phyloP scores from a whole-genome alignment of 371 early-diverging fungal species.

The Mortierella sp. region DNA sequence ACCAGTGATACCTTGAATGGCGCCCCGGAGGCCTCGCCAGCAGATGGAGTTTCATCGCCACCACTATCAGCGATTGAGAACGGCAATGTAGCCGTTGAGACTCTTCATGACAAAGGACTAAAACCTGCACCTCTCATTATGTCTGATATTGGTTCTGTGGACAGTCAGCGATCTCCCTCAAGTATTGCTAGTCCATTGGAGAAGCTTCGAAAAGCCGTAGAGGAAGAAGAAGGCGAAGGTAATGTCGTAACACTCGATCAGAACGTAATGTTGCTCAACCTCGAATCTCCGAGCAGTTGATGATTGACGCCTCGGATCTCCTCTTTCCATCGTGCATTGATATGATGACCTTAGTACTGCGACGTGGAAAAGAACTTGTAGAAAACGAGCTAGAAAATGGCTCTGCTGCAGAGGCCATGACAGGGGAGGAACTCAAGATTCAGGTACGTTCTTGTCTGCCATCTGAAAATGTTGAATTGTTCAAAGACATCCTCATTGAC shows the following conservation, averaged over 20 bases:
- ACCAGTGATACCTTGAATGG: constrained; percentile 40
- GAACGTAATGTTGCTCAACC: too few relatives aligned
- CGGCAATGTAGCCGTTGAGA: too few relatives aligned
- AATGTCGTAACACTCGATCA: background rate
- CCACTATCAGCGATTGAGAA: background rate
- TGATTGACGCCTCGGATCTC: too few relatives aligned
- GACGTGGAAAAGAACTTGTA: constrained; percentile 42
- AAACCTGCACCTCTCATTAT: constrained; percentile 30
- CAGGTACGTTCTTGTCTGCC: constrained; percentile 19
- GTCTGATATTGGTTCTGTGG: background rate
- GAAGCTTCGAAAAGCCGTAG: constrained; percentile 55
- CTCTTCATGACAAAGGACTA: constrained; percentile 20
- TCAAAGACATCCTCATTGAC: background rate
- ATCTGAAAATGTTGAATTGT: too few relatives aligned
- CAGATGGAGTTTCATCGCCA: background rate
- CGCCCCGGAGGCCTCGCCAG: constrained; percentile 26
- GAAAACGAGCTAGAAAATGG: constrained; percentile 36
- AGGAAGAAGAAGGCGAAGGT: constrained; percentile 60
- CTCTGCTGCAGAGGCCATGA: constrained; percentile 16
- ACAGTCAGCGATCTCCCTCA: constrained; percentile 34
- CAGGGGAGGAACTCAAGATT: constrained; percentile 41
- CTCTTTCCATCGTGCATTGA: background rate
- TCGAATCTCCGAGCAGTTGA: too few relatives aligned
- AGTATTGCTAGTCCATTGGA: constrained; percentile 45
- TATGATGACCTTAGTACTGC: constrained; percentile 21